Conservation (phyloP, 352 stramenopile species). For the Globisporangium canariense region DNA sequence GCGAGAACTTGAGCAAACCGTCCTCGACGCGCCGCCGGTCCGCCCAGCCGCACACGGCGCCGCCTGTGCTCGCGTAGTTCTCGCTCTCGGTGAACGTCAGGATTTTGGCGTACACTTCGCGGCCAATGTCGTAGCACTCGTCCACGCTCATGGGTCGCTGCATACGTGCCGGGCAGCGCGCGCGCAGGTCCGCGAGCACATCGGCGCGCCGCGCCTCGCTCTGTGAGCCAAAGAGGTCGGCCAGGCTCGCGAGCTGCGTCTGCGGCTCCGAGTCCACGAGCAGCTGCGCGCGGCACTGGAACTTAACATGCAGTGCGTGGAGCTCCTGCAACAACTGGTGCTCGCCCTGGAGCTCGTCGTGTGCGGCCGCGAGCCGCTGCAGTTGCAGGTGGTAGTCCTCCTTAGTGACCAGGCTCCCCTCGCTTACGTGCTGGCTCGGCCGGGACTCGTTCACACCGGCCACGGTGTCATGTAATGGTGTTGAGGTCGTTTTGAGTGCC, state of each 20-base stretch:
- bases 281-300: conserved; percentile 29
- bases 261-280: conserved; percentile 14
- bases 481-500: conserved; percentile 6
- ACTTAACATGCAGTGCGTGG: conserved; percentile 20
- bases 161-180: conserved; percentile 16
- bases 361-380: conserved; percentile 20
- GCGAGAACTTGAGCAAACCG: conserved; percentile 30
- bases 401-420: background rate
- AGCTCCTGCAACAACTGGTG: conserved; percentile 20
- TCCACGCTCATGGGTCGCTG: conserved; percentile 22
- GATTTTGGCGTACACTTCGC: conserved; percentile 28
- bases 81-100: conserved; percentile 19
- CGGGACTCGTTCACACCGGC: background rate
- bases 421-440: background rate
- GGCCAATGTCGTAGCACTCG: conserved; percentile 30
- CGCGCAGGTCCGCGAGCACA: conserved; percentile 8
- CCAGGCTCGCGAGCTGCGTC: background rate
- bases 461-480: background rate
- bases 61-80: conserved; percentile 23
- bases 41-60: conserved; percentile 26
- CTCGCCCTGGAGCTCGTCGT: conserved; percentile 22
- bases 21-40: conserved; percentile 31
- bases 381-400: conserved; percentile 6
- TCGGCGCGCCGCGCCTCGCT: conserved; percentile 7
- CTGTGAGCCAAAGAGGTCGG: conserved; percentile 6